A percentile compares a stretch with the other conserved stretches of the same genome.
Evolutionary conservation across 1,284 basidiomycete species (phyloP).

Genomic region (Heterobasidion irregulare): DNA sequence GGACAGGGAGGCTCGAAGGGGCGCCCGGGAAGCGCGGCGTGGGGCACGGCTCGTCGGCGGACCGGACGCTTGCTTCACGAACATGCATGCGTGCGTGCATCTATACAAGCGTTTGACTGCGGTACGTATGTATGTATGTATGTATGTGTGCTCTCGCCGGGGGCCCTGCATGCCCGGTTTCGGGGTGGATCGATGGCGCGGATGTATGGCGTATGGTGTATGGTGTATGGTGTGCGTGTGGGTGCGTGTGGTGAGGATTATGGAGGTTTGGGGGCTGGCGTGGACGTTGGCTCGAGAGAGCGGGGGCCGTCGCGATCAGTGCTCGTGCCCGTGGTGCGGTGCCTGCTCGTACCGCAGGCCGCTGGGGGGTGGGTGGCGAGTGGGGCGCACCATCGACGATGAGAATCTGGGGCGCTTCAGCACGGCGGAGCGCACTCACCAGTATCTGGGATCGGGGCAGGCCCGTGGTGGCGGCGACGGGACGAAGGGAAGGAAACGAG

Average conservation of each 20-base stretch:
- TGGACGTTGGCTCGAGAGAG: too few species aligned
- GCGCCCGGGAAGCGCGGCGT: too few species aligned
- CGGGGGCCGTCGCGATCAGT: slow-evolving; percentile 16
- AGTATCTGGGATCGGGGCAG: slow-evolving; percentile 49
- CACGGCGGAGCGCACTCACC: slow-evolving; percentile 41
- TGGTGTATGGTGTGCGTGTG: background rate
- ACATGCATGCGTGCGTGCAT: background rate
- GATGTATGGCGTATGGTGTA: background rate
- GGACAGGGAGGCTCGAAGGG: too few species aligned
- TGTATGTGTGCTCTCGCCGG: too few species aligned
- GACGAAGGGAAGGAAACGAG: slow-evolving; percentile 6
- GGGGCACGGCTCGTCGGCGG: too few species aligned
- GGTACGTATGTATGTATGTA: too few species aligned
- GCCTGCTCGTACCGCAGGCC: slow-evolving; percentile 77
- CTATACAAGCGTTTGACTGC: too few species aligned
- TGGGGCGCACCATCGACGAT: slow-evolving; percentile 11
- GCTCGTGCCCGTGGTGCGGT: slow-evolving; percentile 40
- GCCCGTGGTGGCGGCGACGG: too few species aligned
- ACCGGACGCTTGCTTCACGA: background rate
- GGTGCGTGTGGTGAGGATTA: background rate
- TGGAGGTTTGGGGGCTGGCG: background rate
- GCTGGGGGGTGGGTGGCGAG: slow-evolving; percentile 30
- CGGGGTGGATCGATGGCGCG: too few species aligned
- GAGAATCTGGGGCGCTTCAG: background rate
- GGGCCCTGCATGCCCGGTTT: too few species aligned